These are phyloP conservation scores for Amesomyces nigricolor DNA, from an alignment of 2,329 filamentous ascomycete species.

Conservation along the genomic window DNA sequence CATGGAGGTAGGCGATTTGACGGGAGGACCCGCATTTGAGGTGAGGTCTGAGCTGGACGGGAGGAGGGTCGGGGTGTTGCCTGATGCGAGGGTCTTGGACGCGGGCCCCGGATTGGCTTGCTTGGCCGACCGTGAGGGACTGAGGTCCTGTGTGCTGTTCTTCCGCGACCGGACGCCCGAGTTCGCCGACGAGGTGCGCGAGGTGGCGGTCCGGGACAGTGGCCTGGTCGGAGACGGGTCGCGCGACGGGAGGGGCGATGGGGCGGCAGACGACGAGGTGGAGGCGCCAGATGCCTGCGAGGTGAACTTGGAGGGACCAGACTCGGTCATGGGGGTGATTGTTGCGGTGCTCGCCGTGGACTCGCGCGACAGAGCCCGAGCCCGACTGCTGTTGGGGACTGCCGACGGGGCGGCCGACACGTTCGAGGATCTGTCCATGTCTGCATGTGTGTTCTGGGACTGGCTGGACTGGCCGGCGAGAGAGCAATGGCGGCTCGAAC, in stretches of 20 bases:
- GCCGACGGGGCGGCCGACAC: conserved; percentile 28
- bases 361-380: conserved; percentile 28
- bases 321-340: conserved; percentile 26
- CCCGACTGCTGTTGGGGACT: conserved; percentile 15
- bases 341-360: conserved; percentile 26
- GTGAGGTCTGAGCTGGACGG: conserved; percentile 55
- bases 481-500: conserved; percentile 26
- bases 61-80: conserved; percentile 61
- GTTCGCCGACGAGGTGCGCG: conserved; percentile 30
- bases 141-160: conserved; percentile 59
- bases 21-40: conserved; percentile 56
- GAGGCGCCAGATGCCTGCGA: conserved; percentile 25
- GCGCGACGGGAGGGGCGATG: conserved; percentile 35
- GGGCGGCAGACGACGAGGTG: conserved; percentile 27
- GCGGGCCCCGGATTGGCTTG: conserved; percentile 54
- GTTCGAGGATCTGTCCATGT: conserved; percentile 35
- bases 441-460: conserved; percentile 23
- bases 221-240: conserved; percentile 45
- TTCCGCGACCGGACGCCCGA: conserved; percentile 53
- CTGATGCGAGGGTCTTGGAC: conserved; percentile 62
- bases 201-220: conserved; percentile 28
- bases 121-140: conserved; percentile 50
- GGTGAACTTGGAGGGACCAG: conserved; percentile 22
- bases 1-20: conserved; percentile 50
- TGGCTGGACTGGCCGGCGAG: conserved; percentile 16